Conservation (phyloP, 345 rosid genomes). For the Combretum micranthum region DNA sequence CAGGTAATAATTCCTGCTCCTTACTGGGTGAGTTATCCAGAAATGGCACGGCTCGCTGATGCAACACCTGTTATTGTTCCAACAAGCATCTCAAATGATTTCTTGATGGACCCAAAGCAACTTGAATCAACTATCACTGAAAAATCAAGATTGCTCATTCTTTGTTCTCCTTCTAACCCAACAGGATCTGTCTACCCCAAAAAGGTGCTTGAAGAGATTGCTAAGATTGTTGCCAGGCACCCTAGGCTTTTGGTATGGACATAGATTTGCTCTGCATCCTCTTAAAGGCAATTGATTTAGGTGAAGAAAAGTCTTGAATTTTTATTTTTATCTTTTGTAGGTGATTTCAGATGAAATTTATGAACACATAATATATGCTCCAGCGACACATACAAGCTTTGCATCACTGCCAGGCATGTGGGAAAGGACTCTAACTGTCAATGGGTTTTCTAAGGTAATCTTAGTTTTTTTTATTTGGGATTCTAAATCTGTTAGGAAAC, state of each 20-base stretch:
- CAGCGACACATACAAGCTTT: constrained; percentile 87
- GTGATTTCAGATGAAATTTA: constrained; percentile 95
- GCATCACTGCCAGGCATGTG: constrained; percentile 95
- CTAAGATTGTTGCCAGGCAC: constrained; percentile 75
- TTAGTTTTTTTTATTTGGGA: background rate
- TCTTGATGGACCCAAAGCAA: constrained; percentile 76
- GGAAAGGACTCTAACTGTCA: constrained; percentile 88
- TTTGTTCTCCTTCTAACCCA: constrained; percentile 96
- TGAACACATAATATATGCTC: constrained; percentile 92
- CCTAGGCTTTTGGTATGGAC: constrained; percentile 85
- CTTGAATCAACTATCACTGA: constrained; percentile 68
- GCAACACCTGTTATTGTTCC: constrained; percentile 92
- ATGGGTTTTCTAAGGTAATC: constrained; percentile 94
- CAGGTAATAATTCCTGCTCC: constrained; percentile 98
- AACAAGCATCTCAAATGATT: constrained; percentile 69
- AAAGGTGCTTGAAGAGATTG: constrained; percentile 83
- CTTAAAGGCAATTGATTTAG: background rate
- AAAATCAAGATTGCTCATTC: constrained; percentile 80
- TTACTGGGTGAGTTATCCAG: constrained; percentile 96
- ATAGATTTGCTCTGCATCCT: constrained; percentile 2
- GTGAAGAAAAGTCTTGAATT: background rate
- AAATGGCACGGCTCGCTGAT: constrained; percentile 89
- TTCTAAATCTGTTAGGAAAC: background rate
- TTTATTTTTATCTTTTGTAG: constrained; percentile 22
- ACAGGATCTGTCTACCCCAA: constrained; percentile 97